Conservation (phyloP, 2,329 filamentous ascomycete species). For the Alternaria consortialis region DNA sequence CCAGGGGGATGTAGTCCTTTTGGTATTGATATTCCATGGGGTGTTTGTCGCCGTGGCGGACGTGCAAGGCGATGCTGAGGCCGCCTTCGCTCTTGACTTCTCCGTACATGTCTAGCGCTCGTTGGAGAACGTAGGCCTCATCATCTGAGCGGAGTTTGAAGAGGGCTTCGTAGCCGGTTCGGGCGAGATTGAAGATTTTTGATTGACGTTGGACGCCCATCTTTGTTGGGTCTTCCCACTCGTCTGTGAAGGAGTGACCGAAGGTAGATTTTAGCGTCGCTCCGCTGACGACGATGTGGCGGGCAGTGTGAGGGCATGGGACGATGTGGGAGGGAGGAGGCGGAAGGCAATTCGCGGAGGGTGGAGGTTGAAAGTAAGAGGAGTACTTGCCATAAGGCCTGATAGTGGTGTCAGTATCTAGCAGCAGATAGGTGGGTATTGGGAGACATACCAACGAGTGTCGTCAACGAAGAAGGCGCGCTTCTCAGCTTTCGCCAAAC, state of each 20-base stretch:
- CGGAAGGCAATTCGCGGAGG: constrained; percentile 70
- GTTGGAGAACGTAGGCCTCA: constrained; percentile 68
- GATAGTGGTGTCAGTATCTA: constrained; percentile 23
- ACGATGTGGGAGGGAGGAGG: constrained; percentile 79
- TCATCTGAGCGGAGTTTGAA: constrained; percentile 76
- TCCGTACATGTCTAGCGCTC: constrained; percentile 65
- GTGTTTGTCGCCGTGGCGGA: constrained; percentile 81
- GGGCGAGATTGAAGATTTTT: constrained; percentile 73
- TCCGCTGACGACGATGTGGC: constrained; percentile 76
- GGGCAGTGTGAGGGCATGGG: constrained; percentile 79
- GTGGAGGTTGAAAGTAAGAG: constrained; percentile 74
- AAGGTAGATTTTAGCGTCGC: constrained; percentile 73
- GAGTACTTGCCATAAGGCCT: constrained; percentile 79
- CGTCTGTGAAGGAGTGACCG: constrained; percentile 64
- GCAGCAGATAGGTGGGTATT: background rate
- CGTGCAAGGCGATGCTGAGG: constrained; percentile 75
- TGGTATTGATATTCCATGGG: constrained; percentile 80
- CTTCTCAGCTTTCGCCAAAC: constrained; percentile 76
- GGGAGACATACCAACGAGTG: constrained; percentile 67
- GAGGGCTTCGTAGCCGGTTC: constrained; percentile 75
- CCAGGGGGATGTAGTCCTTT: constrained; percentile 78
- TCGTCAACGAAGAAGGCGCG: constrained; percentile 87
- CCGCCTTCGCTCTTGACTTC: constrained; percentile 58
- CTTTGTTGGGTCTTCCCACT: constrained; percentile 61
- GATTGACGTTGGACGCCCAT: constrained; percentile 63